Base-by-base conservation (phyloP, 2,329 filamentous ascomycete genomes). In the Fusarium veterinarium region DNA sequence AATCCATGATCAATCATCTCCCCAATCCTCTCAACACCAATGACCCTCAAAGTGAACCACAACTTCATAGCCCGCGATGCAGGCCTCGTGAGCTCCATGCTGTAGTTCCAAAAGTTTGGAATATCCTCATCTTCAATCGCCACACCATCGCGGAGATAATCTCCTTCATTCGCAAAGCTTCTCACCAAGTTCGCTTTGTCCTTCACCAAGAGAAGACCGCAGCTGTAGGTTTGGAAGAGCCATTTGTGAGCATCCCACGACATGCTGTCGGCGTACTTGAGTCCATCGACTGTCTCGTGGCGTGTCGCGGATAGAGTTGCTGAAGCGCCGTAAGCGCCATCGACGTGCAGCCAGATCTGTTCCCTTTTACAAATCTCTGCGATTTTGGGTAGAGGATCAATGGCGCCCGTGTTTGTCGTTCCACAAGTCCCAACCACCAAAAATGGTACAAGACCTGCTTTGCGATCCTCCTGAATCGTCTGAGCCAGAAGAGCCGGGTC, bases 201-300 rank as follows among this genome's bases (percentile, higher is more conserved):
- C 35, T 68, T 71, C 8, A 76, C 76, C 2, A 78, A 19, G 5
- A 78, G 20, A 3, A 78, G 48, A 0, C 76, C 72, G 33, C 76
- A 78, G 45, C 67, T 73, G 49, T 78, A 78, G 1, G 72, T 76
- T 31, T 78, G 76, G 19, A 78, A 78, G 0, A 78, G 71, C 75
- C 76, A 78, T n/a, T 78, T 78, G 52, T 78, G 76, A 2, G 76
- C 75, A 6, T 78, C 76, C 76, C 76, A 78, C 3, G 76, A 76
- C 44, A 78, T 45, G 30, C 76, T 78, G 37, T 78, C 71, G 6
- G 72, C 75, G 30, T 67, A 57, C 8, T 59, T 59, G 25, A 78
- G 64, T 2, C 52, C 74, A 5, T 38, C 38, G 1, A 69, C 70
- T 4, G 49, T 57, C 37, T 62, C 38, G 20, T 63, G 60, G 3